Conservation (phyloP, 139 green algal species). For the Volvox reticuliferus region DNA sequence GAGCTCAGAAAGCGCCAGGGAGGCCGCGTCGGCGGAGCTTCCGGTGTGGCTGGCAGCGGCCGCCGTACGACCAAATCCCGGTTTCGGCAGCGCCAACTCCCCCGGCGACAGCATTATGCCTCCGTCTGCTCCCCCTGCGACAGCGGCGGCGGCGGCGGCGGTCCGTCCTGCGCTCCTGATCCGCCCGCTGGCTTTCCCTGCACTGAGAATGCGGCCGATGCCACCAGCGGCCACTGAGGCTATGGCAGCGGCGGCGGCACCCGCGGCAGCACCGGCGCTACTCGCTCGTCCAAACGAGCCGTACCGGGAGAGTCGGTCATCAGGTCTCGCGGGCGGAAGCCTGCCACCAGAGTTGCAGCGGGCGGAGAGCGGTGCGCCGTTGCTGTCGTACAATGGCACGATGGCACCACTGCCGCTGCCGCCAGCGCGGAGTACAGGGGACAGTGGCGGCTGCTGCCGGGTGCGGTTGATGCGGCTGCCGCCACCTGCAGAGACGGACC, state of each 20-base stretch:
- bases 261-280: neutral
- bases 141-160: neutral
- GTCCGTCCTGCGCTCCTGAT: neutral
- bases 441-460: neutral
- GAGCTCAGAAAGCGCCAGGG: neutral
- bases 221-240: neutral
- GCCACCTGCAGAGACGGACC: neutral
- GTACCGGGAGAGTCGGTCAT: conserved; percentile 44
- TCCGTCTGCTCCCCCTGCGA: neutral
- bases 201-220: too few species aligned
- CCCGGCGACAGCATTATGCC: neutral
- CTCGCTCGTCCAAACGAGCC: conserved; percentile 15
- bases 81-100: conserved; percentile 19
- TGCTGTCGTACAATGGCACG: neutral
- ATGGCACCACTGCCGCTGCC: neutral
- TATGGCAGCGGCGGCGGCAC: too few species aligned
- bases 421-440: neutral
- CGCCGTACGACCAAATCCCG: neutral
- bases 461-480: neutral
- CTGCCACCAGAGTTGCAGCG: neutral
- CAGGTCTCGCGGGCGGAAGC: conserved; percentile 1
- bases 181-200: neutral
- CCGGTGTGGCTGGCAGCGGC: neutral
- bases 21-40: neutral
- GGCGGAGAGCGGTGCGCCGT: neutral